Evolutionary conservation across 1,139 yeast species (phyloP), one percentile per base, ranked within the genome.

Genomic region (Pneumocystis sp.): DNA sequence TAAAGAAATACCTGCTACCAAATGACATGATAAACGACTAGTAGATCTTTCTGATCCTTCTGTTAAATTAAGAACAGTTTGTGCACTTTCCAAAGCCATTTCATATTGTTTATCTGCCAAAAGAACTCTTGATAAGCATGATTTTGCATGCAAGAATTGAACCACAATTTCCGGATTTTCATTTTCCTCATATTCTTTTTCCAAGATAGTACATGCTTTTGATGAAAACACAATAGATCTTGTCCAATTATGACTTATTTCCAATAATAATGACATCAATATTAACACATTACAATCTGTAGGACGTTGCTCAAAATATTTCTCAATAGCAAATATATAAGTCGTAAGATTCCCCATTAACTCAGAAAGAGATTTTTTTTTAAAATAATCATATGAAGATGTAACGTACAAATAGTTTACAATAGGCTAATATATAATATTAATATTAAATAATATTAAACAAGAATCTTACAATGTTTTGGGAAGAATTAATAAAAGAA

Each of bases 261-360:
- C 98, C 65, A 87, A 69, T 45, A 76, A 66, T 56, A 73, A 70
- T 1, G 77, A 76, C 63, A 73, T 71, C 37, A 87, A 76, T 61
- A 50, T 50, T 25, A 50, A 50, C 81, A 81, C 64, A 88, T 76
- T 0, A 89, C 97, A 63, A 81, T 76, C 88, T 31, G 80, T 73
- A 0, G 97, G 96, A 35, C 80, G 77, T 69, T 83, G 83, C 70
- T 83, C 84, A 72, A 89, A 78, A 70, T 86, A 88, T 71, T 84
- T 87, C 65, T 83, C 82, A 74, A 93, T 81, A 3, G 96, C 95
- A 80, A 68, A 85, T 81, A 35, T 90, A 90, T 50, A 50, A 50
- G 57, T 50, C 5, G 57, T 15, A 50, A 50, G 57, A 12, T 50
- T 50, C 21, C 34, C 34, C 7, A 21, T 50, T 25, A 50, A 50